Evolutionary conservation across 2,329 filamentous ascomycete genomes (phyloP).

Genomic region (Xylariaceae sp.): DNA sequence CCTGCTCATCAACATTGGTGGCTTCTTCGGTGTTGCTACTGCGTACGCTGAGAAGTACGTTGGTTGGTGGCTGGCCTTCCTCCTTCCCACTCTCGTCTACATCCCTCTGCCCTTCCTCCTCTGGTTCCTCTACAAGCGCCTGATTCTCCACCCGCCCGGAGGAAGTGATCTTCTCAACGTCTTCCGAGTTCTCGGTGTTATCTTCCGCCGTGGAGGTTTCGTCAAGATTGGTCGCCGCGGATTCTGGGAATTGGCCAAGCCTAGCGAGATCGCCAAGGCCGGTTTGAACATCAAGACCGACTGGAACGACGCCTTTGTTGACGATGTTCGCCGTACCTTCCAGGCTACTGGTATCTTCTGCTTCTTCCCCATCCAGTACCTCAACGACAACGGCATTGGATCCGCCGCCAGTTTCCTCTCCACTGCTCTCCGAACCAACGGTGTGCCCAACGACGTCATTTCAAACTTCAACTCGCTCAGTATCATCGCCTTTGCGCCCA

Average conservation of each 20-base stretch:
- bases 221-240: slow-evolving; percentile 37
- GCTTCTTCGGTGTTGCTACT: slow-evolving; percentile 47
- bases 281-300: slow-evolving; percentile 35
- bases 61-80: slow-evolving; percentile 45
- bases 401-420: slow-evolving; percentile 42
- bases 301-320: slow-evolving; percentile 64
- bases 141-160: slow-evolving; percentile 40
- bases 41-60: slow-evolving; percentile 48
- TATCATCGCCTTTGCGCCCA: slow-evolving; percentile 41
- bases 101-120: slow-evolving; percentile 38
- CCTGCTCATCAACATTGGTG: slow-evolving; percentile 49
- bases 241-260: slow-evolving; percentile 58
- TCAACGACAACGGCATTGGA: slow-evolving; percentile 47
- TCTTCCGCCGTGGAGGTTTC: slow-evolving; percentile 37
- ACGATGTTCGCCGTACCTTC: slow-evolving; percentile 56
- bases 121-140: slow-evolving; percentile 38
- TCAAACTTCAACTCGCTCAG: slow-evolving; percentile 46
- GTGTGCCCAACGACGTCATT: slow-evolving; percentile 46
- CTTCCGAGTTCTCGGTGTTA: slow-evolving; percentile 37
- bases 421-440: slow-evolving; percentile 44
- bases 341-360: slow-evolving; percentile 56
- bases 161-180: slow-evolving; percentile 42
- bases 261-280: slow-evolving; percentile 43
- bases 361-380: slow-evolving; percentile 43
- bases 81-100: slow-evolving; percentile 41